Base-by-base conservation (phyloP, 2,329 filamentous ascomycete species). In the Orbilia ellipsospora region DNA sequence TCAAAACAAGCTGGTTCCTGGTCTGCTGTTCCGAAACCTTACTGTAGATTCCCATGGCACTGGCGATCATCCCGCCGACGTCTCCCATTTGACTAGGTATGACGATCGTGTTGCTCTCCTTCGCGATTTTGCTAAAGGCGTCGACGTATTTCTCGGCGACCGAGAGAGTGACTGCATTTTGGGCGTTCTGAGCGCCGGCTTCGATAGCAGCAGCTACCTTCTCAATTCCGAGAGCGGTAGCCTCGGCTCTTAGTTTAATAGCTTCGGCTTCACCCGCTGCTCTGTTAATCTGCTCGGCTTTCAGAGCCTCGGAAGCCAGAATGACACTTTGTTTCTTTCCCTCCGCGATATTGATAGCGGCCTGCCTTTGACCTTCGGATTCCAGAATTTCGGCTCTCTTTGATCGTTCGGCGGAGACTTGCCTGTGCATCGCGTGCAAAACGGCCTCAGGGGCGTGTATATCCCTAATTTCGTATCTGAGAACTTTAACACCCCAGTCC, bases 71-170 rank as follows among this genome's bases (percentile, higher is more conserved):
- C 79, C 92, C 89, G 65, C 93, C 91, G 79, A 99, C 94, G 81
- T 99, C 95, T 75, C 95, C 95, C 44, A 99, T 93, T 81, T 99
- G 98, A 10, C 95, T 95, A 0, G 95, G 95, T 13, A 99, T 94
- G 18, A 99, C 93, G 28, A 99, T 91, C 3, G 93, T 92, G 2
- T 95, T 99, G 80, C 95, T 93, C 85, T 99, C 94, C 84, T 94
- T 95, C 60, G 95, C 95, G 79, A 99, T 85, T 81, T 94, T 92
- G 79, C 88, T 90, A 81, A 98, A 99, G 2, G 95, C 95, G 54
- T 96, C 94, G 62, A 99, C 95, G 80, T 99, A 99, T 84, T 97
- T 97, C 87, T 99, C 95, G 0, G 95, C 95, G 7, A 99, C 92
- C 13, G 88, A 92, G 77, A 99, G 84, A 80, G 92, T 94, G 52